Conservation (phyloP, 345 rosid genomes). For the Theobroma cacao region DNA sequence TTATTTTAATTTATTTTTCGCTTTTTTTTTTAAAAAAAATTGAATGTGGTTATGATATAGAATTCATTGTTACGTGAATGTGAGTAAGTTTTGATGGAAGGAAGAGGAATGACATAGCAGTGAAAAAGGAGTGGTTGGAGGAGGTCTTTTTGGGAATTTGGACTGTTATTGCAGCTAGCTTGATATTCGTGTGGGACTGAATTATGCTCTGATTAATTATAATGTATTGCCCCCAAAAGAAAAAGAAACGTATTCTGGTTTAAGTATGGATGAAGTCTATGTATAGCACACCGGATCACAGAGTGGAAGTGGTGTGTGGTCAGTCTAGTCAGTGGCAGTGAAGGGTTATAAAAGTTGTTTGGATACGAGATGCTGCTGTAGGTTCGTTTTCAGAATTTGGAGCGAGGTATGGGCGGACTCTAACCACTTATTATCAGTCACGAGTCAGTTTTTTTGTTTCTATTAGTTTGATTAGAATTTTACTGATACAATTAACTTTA, state of each 20-base stretch:
- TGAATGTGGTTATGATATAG: background rate
- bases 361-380: background rate
- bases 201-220: background rate
- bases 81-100: background rate
- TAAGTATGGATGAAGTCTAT: background rate
- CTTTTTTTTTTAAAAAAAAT: background rate
- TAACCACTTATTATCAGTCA: background rate
- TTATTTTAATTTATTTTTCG: background rate
- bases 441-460: constrained; percentile 5
- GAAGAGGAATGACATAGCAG: background rate
- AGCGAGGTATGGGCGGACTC: background rate
- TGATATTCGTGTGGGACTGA: background rate
- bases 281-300: background rate
- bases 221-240: background rate
- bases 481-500: background rate
- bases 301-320: constrained; percentile 1
- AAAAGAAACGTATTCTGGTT: background rate
- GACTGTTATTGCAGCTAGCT: background rate
- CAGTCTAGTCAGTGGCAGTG: background rate
- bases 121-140: background rate
- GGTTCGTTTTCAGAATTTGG: background rate
- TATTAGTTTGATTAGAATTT: background rate
- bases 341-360: background rate
- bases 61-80: background rate
- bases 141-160: constrained; percentile 6